Evolutionary conservation across 192 early-diverging fungal species (phyloP), one percentile per base, ranked within the genome.

Genomic region (Gaertneriomyces semiglobifer): DNA sequence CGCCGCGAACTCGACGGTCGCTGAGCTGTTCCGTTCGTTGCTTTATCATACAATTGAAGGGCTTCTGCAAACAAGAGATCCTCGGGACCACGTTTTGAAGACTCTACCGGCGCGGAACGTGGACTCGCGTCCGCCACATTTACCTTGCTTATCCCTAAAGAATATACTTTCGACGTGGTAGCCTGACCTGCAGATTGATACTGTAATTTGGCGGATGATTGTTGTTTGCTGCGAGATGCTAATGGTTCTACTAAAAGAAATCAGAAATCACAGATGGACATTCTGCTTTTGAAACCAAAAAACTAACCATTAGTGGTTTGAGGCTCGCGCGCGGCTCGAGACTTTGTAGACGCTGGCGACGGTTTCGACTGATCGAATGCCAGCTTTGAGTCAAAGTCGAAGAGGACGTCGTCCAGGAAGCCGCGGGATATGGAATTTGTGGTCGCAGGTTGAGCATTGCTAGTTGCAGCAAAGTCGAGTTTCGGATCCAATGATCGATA

Each of bases 331-430:
- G 19, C 6, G 53, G 38, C 4, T 7, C 38, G 53, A 18, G 7
- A 33, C 53, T 53, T 33, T 33, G 25, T 33, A 33, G 25, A 33
- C 25, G 25, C 25, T 33, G 25, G 25, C 25, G 25, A 33, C 25
- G 25, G 25, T 33, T 33, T 33, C 25, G 25, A 33, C 25, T 33
- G 25, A 33, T 33, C 20, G n/a, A 52, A 20, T 8, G 33, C 33
- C 58, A 11, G 18, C 58, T 19, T 11, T 44, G 20, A 20, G 20
- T 62, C 61, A 39, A 62, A 62, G 48, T 62, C 61, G 48, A 62
- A 62, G 44, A 62, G 14, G 39, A 62, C 61, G 48, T 62, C 61
- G 48, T 62, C 61, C 61, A 62, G 44, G 39, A 62, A 62, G 12
- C 39, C 38, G 5, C 20, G 25, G 44, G 44, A 43, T 33, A 44